phyloP scores from a whole-genome alignment of 208 protist genomes.

The Trypanosoma avium region DNA sequence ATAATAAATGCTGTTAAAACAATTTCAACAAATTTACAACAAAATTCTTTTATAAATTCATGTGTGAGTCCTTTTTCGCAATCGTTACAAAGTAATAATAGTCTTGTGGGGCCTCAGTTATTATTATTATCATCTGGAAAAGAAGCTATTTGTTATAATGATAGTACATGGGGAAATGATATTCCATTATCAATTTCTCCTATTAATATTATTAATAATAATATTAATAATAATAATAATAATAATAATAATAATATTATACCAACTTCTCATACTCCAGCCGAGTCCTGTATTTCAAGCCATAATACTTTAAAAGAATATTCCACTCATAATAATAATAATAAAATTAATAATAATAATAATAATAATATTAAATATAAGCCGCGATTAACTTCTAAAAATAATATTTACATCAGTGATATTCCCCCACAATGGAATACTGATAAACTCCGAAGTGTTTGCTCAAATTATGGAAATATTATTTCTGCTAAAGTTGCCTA shows the following conservation, averaged over 20 bases:
- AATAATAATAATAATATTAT: neutral
- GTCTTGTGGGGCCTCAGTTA: too few species aligned
- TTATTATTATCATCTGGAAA: neutral
- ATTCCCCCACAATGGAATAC: conserved; percentile 67
- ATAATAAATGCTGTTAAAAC: too few species aligned
- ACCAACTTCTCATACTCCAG: too few species aligned
- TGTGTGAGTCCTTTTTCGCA: neutral
- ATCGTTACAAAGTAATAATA: neutral
- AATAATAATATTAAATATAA: neutral
- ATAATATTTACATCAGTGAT: conserved; percentile 69
- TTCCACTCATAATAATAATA: neutral
- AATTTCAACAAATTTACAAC: too few species aligned
- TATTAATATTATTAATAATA: too few species aligned
- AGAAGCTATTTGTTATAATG: neutral
- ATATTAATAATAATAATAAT: neutral
- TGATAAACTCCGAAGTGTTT: conserved; percentile 51
- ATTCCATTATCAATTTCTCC: neutral
- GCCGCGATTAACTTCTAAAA: neutral
- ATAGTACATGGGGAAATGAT: neutral
- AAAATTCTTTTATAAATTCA: neutral
- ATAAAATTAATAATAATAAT: neutral
- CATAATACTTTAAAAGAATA: too few species aligned
- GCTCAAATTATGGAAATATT: conserved; percentile 44
- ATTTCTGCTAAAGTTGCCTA: conserved; percentile 60
- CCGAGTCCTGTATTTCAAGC: too few species aligned